Evolutionary conservation across 345 rosid genomes (phyloP).

Genomic region (Clausena lansium): DNA sequence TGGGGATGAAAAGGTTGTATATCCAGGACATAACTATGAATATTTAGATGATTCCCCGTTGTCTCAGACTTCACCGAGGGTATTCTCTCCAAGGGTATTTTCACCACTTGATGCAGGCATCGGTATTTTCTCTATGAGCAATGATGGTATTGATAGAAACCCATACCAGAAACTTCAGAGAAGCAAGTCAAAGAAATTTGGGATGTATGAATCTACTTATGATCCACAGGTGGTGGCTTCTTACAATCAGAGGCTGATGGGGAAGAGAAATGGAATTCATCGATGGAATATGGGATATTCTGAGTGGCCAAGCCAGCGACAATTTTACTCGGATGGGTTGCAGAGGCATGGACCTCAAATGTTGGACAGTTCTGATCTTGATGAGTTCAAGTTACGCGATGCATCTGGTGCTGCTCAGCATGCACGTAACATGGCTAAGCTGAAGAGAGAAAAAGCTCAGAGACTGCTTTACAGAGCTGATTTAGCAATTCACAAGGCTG

Average conservation of each 20-base stretch:
- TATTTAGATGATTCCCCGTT: constrained; percentile 51
- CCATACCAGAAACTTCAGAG: constrained; percentile 48
- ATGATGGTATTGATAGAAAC: constrained; percentile 51
- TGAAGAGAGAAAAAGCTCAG: constrained; percentile 81
- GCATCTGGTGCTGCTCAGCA: constrained; percentile 79
- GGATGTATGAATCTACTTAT: constrained; percentile 26
- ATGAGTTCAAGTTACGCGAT: constrained; percentile 65
- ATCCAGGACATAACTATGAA: constrained; percentile 53
- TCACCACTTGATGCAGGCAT: constrained; percentile 43
- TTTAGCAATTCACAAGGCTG: constrained; percentile 87
- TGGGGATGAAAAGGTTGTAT: constrained; percentile 61
- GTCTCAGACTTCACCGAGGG: constrained; percentile 51
- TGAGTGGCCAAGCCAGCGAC: constrained; percentile 52
- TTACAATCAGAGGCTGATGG: constrained; percentile 37
- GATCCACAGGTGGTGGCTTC: constrained; percentile 31
- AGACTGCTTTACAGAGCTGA: constrained; percentile 77
- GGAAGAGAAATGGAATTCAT: constrained; percentile 44
- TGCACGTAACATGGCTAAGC: constrained; percentile 61
- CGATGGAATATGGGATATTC: constrained; percentile 47
- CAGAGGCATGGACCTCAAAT: constrained; percentile 39
- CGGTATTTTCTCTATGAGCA: constrained; percentile 39
- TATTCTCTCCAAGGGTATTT: constrained; percentile 45
- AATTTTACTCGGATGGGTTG: constrained; percentile 32
- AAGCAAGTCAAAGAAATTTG: constrained; percentile 45
- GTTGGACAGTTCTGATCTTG: constrained; percentile 51